Evolutionary conservation across 1,139 yeast genomes (phyloP), one percentile per base, ranked within the genome.

Genomic region (Geotrichum fermentans): DNA sequence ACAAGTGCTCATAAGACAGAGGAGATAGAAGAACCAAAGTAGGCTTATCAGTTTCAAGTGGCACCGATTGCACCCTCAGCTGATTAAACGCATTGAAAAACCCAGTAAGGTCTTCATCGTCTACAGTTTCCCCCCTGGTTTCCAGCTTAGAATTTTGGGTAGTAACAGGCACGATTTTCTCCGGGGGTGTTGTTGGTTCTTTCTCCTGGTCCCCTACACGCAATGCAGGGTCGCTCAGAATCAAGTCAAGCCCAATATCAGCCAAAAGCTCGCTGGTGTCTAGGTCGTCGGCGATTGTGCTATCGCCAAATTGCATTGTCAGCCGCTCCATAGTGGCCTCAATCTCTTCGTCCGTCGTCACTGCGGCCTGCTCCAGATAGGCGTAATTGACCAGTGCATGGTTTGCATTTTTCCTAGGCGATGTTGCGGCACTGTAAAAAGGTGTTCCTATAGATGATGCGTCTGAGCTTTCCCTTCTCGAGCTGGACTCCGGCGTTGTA

Each of bases 1-100:
- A 86, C 2, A 79, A 79, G 65, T 86, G 95, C 55, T 79, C 51
- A 52, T 67, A 66, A 10, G 66, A 56, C 14, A 62, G 49, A 4
- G 71, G 69, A 11, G 69, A 63, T 20, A 63, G 55, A 8, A 63
- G 44, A 18, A 65, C 54, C 32, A 57, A 53, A 5, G 63, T 61
- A 13, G 35, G 26, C 8, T 26, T 13, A 11, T 10, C 6, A 16
- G 26, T 18, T 18, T 36, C 29, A 2, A 14, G 3, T 8, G 6
- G 32, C 11, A 13, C 4, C 14, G 45, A n/a, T 18, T 44, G 34
- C 18, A 40, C 14, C 17, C 29, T 33, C 24, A 45, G 34, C 7
- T 16, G 26, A 5, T 39, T 20, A 18, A 45, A 40, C 20, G 40
- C 40, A 13, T 13, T 21, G 18, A 34, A 45, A 33, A 45, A 45